Evolutionary conservation across 1,284 basidiomycete genomes (phyloP), one percentile per base, ranked within the genome.

Genomic region (Puccinia coronata): DNA sequence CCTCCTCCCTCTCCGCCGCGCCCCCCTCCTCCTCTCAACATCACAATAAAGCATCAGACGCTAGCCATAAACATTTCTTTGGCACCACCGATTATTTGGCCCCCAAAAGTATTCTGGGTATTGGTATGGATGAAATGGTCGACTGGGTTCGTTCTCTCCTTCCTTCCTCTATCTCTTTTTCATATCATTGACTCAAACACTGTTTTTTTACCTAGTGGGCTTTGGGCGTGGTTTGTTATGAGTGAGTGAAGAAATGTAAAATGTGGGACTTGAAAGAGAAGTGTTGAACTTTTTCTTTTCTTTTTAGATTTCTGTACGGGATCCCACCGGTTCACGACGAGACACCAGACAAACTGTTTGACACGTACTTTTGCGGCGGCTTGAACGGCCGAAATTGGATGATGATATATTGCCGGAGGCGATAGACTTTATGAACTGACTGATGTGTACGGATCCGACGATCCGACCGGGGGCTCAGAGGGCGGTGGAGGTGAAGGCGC

Each of bases 281-380:
- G 16, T 43, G 8, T 8, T 43, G 16, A 39, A 9, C 23, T 39
- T 25, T 1, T 31, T 31, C 3, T 34, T 71, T 25, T 28, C 14
- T 34, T 67, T 47, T 36, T 34, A 84, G 83, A 49, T 99, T 99
- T 87, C 87, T 99, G 49, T 99, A 96, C 84, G 96, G 97, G 2
- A 91, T 95, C 53, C 97, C 97, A 43, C 97, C 97, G 0, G 99
- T 99, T 90, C 95, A 99, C 84, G 96, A 94, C 69, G 94, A 97
- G 82, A 93, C 93, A 11, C 96, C 96, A 0, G 95, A 98, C 86
- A 94, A 94, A 87, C 96, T 99, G 5, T 99, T 99, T 85, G 96
- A 98, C 88, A 98, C 86, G 98, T 99, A 84, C 89, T 99, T 23
- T 98, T 96, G n/a, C 92, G 96, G 18, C 91, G 93, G 57, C 91